Evolutionary conservation across 768 basidiomycete species (phyloP).

Genomic region (Tylopilus felleus): DNA sequence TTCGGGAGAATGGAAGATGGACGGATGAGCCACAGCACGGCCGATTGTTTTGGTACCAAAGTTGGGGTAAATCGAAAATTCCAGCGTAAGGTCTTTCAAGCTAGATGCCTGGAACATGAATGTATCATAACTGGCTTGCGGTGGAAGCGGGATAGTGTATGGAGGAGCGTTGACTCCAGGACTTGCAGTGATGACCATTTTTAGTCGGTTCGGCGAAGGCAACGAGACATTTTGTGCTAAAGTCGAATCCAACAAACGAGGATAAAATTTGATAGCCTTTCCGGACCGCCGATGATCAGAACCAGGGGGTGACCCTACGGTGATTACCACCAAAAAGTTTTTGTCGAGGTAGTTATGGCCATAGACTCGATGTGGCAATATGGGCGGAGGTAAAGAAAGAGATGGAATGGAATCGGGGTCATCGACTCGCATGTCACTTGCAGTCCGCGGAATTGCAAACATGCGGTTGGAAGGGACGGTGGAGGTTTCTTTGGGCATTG

Average conservation of each 20-base stretch:
- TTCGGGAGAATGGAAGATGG: conserved; percentile 57
- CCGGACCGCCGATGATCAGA: conserved; percentile 35
- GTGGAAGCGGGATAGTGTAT: conserved; percentile 84
- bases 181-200: conserved; percentile 91
- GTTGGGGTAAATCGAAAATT: conserved; percentile 95
- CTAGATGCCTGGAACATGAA: conserved; percentile 86
- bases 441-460: conserved; percentile 25
- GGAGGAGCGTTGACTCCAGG: conserved; percentile 83
- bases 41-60: conserved; percentile 98
- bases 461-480: conserved; percentile 16
- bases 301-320: conserved; percentile 59
- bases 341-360: conserved; percentile 94
- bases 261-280: conserved; percentile 61
- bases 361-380: conserved; percentile 96
- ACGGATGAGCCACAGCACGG: conserved; percentile 81
- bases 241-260: conserved; percentile 67
- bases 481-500: conserved; percentile 22
- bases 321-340: conserved; percentile 79
- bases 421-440: conserved; percentile 41
- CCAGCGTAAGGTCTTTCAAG: conserved; percentile 69
- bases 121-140: conserved; percentile 63
- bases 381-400: conserved; percentile 93
- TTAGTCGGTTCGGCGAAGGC: conserved; percentile 74
- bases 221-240: conserved; percentile 65
- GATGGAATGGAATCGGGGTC: conserved; percentile 93